Conservation (phyloP, 352 stramenopile genomes). For the Thraustochytrium sp. region DNA sequence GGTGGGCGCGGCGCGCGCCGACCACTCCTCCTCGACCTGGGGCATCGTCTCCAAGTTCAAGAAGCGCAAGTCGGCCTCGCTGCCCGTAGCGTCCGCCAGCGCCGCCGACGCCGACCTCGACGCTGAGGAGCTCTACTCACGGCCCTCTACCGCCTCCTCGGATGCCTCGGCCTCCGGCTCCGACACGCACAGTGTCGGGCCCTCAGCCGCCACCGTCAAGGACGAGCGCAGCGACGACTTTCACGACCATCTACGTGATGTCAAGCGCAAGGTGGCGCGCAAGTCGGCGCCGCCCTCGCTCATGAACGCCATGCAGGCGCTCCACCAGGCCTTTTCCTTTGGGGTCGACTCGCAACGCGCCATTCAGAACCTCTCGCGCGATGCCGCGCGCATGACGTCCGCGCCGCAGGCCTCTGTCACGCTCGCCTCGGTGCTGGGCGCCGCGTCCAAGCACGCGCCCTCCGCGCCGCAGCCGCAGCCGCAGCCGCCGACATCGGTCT, state of each 20-base stretch:
- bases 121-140: too few relatives aligned
- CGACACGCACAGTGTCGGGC: not conserved
- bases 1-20: not conserved
- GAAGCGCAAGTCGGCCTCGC: slow-evolving; percentile 1
- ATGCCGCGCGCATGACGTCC: not conserved
- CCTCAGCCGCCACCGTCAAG: too few relatives aligned
- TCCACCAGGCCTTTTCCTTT: not conserved
- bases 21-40: not conserved
- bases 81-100: too few relatives aligned
- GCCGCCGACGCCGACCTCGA: not conserved
- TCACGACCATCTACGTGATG: not conserved
- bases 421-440: not conserved
- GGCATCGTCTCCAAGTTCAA: slow-evolving; percentile 18
- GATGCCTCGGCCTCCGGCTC: not conserved
- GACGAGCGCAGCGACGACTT: too few relatives aligned
- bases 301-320: not conserved
- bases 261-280: not conserved
- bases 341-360: not conserved
- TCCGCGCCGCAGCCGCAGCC: not conserved
- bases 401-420: not conserved
- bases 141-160: too few relatives aligned
- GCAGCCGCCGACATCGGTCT: not conserved
- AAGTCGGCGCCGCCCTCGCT: slow-evolving; percentile 4
- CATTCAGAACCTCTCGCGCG: not conserved
- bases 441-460: not conserved